Evolutionary conservation across 139 green algal species (phyloP), one percentile per base, ranked within the genome.

Genomic region (Pleodorina starrii): DNA sequence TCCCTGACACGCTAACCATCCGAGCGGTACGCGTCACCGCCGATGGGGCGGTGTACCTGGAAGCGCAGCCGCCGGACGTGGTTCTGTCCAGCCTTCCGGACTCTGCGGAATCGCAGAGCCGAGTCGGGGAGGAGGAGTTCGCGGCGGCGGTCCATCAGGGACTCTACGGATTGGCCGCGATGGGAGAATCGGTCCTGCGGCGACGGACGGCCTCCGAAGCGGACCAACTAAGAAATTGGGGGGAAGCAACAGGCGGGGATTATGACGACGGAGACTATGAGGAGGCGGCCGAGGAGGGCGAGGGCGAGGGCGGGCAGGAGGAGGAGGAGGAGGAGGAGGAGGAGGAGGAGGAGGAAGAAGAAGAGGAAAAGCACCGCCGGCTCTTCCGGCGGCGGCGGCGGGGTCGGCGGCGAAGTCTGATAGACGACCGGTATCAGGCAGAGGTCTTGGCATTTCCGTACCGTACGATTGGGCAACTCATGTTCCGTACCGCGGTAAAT

Each of bases 371-470:
- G 72, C 40, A 57, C 1, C 7, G 19, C 40, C 12, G 72, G 40
- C 40, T 12, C n/a, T 11, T 27, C n/a, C 42, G 44, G 74, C 74
- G 44, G 44, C 16, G 74, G 6, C 32, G 74, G 25, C 74, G n/a
- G n/a, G n/a, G n/a, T 17, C 27, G 27, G 74, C 44, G 46, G 48
- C 74, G 74, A 27, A 23, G 9, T 44, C 44, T 83, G 11, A 43
- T 66, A 0, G 74, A 83, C 44, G 74, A 83, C 74, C 27, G 74
- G 0, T 83, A 83, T 43, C 1, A 5, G 9, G 74, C 44, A 25
- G 74, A 83, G 44, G 46, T 66, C 44, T 2, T 42, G 9, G 74
- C 74, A 10, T 83, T 44, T 44, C 74, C 74, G 74, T 66, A 83
- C 74, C n/a, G 44, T 35, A 43, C 43, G 7, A 66, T 83, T 25